Conservation (phyloP, 257 asterid genomes). For the Osmanthus fragrans region DNA sequence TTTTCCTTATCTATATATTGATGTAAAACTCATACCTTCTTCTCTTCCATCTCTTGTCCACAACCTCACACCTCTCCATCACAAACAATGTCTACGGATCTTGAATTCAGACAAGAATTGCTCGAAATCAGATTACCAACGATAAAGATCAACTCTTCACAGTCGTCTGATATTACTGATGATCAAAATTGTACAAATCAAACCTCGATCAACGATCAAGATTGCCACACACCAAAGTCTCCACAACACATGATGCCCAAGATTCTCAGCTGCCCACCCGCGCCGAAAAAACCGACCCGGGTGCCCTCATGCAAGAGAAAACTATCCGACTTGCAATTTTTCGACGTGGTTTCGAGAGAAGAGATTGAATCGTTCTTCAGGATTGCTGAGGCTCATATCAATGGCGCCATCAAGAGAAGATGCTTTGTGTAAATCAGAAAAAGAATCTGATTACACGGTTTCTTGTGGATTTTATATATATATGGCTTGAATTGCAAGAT, state of each 20-base stretch:
- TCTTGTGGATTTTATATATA: neutral
- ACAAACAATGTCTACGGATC: constrained; percentile 50
- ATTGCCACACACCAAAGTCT: constrained; percentile 50
- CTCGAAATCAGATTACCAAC: constrained; percentile 28
- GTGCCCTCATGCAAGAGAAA: constrained; percentile 53
- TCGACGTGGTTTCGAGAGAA: constrained; percentile 36
- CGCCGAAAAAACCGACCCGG: constrained; percentile 53
- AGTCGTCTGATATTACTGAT: neutral
- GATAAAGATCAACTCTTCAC: constrained; percentile 26
- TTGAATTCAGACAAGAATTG: constrained; percentile 30
- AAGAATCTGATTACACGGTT: constrained; percentile 6
- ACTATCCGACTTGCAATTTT: constrained; percentile 35
- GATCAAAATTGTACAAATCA: neutral
- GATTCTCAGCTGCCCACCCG: constrained; percentile 50
- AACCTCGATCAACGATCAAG: constrained; percentile 16
- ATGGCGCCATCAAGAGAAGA: constrained; percentile 37
- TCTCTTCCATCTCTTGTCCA: constrained; percentile 28
- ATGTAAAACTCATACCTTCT: constrained; percentile 18
- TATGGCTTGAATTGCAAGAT: neutral
- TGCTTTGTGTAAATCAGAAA: constrained; percentile 31
- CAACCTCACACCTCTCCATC: neutral
- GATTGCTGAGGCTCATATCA: constrained; percentile 24
- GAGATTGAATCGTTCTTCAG: constrained; percentile 54
- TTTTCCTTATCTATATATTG: constrained; percentile 29
- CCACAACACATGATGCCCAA: constrained; percentile 50